phyloP scores from a whole-genome alignment of 192 early-diverging fungal species.

The Diversispora epigaea region DNA sequence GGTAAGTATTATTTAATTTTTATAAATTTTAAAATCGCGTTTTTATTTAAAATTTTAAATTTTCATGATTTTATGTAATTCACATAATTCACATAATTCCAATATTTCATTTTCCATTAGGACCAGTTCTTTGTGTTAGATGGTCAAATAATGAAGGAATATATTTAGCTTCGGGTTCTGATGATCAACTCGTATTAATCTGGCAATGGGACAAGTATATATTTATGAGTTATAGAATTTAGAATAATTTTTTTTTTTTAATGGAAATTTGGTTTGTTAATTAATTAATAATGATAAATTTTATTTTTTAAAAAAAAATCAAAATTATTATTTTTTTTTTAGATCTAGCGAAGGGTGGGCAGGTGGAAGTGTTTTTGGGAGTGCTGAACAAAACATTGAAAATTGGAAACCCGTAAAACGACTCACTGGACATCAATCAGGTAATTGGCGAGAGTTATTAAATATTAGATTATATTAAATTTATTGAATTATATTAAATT shows the following conservation, averaged over 20 bases:
- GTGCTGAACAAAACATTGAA: constrained; percentile 60
- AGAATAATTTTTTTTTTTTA: no score
- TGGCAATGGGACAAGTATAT: constrained; percentile 75
- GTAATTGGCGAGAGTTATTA: constrained; percentile 34
- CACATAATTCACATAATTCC: neutral
- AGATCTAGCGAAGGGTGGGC: constrained; percentile 42
- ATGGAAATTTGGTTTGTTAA: no score
- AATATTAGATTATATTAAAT: neutral
- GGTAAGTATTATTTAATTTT: constrained; percentile 46
- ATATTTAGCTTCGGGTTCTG: constrained; percentile 86
- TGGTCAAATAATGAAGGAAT: constrained; percentile 72
- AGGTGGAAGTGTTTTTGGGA: constrained; percentile 44
- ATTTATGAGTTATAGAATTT: no score
- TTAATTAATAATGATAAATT: neutral
- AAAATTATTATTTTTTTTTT: neutral
- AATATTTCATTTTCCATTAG: constrained; percentile 37
- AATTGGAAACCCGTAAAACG: constrained; percentile 73
- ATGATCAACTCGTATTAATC: constrained; percentile 89
- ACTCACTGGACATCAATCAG: constrained; percentile 80
- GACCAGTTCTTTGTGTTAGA: constrained; percentile 82
- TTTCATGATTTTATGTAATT: neutral
- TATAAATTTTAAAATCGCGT: neutral
- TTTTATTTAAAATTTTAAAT: neutral
- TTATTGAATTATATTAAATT: no score
- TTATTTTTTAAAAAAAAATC: neutral